Percentiles rank a stretch among this genome's conserved stretches.
phyloP scores from a whole-genome alignment of 2,329 filamentous ascomycete species.

The Clonostachys chloroleuca region DNA sequence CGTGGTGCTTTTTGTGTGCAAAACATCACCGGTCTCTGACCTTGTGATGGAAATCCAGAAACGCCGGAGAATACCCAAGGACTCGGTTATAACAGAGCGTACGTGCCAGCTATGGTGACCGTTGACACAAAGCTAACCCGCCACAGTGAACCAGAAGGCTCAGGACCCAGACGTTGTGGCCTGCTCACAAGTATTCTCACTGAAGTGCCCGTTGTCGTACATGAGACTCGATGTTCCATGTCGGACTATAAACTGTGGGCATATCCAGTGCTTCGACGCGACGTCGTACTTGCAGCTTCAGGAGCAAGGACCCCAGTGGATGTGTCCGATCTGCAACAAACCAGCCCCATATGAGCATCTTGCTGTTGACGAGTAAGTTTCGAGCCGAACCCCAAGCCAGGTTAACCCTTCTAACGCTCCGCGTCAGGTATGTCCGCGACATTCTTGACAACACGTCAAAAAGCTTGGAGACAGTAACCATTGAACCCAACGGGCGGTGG shows the following conservation, averaged over 20 bases:
- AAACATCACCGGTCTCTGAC: constrained; percentile 62
- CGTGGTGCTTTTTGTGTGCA: constrained; percentile 71
- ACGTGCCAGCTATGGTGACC: constrained; percentile 23
- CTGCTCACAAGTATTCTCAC: constrained; percentile 80
- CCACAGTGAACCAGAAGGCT: constrained; percentile 70
- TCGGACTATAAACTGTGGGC: constrained; percentile 73
- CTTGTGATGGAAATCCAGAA: constrained; percentile 64
- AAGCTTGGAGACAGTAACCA: constrained; percentile 77
- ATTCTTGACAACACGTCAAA: constrained; percentile 72
- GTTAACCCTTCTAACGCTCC: constrained; percentile 7
- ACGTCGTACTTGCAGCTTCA: constrained; percentile 89
- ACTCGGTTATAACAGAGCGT: constrained; percentile 82
- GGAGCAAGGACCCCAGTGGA: constrained; percentile 94
- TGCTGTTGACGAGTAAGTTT: constrained; percentile 76
- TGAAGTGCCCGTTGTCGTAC: constrained; percentile 90
- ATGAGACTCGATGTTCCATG: constrained; percentile 77
- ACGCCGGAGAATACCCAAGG: constrained; percentile 71
- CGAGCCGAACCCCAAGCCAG: neutral
- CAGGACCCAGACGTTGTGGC: constrained; percentile 86
- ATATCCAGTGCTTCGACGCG: constrained; percentile 94
- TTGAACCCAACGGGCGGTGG: constrained; percentile 87
- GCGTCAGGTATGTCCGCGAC: constrained; percentile 72
- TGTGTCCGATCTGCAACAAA: constrained; percentile 92
- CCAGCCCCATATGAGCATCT: constrained; percentile 74
- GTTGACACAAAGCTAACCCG: constrained; percentile 10